These are phyloP conservation scores for Bathelium albidoporum DNA, from an alignment of 495 filamentous ascomycete genomes.

Conservation along the genomic window DNA sequence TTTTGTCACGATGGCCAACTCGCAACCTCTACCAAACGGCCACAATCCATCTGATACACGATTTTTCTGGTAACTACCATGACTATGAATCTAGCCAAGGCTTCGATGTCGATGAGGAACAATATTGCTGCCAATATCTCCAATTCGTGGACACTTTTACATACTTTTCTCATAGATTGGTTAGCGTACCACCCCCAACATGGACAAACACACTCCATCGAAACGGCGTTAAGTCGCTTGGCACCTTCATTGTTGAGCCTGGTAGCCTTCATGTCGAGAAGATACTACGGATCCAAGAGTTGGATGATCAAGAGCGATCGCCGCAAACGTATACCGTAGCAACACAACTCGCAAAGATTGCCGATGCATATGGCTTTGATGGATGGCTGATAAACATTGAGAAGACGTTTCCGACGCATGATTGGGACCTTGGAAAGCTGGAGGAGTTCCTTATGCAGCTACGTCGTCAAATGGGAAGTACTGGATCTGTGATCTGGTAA, in stretches of 20 bases:
- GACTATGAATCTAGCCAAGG: conserved; percentile 29
- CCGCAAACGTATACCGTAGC: conserved; percentile 25
- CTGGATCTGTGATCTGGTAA: conserved; percentile 29
- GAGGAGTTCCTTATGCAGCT: conserved; percentile 27
- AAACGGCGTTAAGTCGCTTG: conserved; percentile 35
- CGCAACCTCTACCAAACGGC: conserved; percentile 5
- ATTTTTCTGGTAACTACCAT: conserved; percentile 38
- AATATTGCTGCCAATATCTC: conserved; percentile 33
- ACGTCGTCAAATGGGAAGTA: conserved; percentile 19
- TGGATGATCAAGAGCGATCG: conserved; percentile 3
- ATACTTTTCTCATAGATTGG: conserved; percentile 40
- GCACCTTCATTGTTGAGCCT: conserved; percentile 35
- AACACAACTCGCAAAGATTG: conserved; percentile 30
- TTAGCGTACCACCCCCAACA: conserved; percentile 34
- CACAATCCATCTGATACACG: conserved; percentile 32
- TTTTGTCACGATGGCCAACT: conserved; percentile 20
- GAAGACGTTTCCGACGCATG: conserved; percentile 28
- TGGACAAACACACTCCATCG: conserved; percentile 39
- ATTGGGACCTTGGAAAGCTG: conserved; percentile 19
- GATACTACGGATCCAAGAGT: conserved; percentile 8
- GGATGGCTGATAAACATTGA: conserved; percentile 41
- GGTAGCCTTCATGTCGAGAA: background rate
- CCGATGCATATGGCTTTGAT: conserved; percentile 36
- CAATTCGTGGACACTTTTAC: conserved; percentile 34
- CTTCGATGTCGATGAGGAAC: conserved; percentile 17